Evolutionary conservation across 83 land plant species (phyloP).

Genomic region (Larix sibirica): DNA sequence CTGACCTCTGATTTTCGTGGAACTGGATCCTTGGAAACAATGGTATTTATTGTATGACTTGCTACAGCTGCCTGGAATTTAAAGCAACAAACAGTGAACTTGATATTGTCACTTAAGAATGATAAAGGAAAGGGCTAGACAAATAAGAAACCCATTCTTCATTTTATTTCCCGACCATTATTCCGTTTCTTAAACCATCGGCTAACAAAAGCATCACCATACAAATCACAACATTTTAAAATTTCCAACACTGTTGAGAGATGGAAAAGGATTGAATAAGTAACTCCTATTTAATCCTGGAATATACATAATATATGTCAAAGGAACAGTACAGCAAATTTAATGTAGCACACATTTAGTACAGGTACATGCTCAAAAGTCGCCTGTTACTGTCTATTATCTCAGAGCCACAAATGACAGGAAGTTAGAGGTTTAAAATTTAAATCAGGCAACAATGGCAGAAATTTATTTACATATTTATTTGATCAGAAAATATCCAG

Average conservation of each 20-base stretch:
- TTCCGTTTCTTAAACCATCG: background rate
- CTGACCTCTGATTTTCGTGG: constrained; percentile 11
- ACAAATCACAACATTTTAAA: too few relatives aligned
- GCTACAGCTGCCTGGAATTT: constrained; percentile 16
- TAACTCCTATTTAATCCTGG: background rate
- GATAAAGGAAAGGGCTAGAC: background rate
- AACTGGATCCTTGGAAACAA: background rate
- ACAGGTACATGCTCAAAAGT: background rate
- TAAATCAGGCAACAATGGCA: background rate
- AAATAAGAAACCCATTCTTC: too few relatives aligned
- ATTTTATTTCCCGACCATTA: background rate
- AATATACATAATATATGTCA: background rate
- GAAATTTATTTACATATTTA: background rate
- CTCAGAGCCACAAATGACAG: background rate
- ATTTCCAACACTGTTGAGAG: too few relatives aligned
- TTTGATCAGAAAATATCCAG: background rate
- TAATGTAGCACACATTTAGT: background rate
- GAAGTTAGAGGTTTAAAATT: background rate
- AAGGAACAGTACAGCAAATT: background rate
- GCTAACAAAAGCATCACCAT: background rate
- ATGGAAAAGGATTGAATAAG: background rate
- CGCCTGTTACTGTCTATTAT: background rate
- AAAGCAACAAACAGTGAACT: background rate
- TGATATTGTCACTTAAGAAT: background rate
- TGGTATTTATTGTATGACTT: constrained; percentile 12